phyloP scores from a whole-genome alignment of 257 asterid genomes.

The Jaltomata sinuosa region DNA sequence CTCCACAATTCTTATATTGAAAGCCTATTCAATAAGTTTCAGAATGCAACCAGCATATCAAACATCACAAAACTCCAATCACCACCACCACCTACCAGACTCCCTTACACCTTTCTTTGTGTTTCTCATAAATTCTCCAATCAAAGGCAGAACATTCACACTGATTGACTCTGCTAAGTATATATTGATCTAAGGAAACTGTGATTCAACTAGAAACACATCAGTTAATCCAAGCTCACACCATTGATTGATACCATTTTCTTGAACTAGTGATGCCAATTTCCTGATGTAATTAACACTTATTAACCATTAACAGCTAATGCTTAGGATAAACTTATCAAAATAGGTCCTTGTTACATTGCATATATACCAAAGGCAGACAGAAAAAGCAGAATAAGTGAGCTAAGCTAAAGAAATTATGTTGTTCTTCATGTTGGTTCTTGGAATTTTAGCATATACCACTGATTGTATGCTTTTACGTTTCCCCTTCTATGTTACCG shows the following conservation, averaged over 20 bases:
- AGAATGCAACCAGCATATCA: background rate
- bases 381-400: background rate
- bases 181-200: background rate
- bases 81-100: background rate
- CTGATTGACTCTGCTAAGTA: background rate
- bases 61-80: background rate
- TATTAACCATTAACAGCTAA: background rate
- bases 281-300: too few relatives aligned
- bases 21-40: background rate
- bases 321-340: background rate
- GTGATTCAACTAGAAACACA: background rate
- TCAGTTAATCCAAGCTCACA: background rate
- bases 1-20: background rate
- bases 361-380: background rate
- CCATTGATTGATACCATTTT: background rate
- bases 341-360: background rate
- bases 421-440: background rate
- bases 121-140: background rate
- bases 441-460: background rate
- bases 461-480: background rate
- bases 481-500: background rate
- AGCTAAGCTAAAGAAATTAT: background rate
- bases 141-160: background rate
- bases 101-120: background rate
- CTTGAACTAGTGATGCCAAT: too few relatives aligned